phyloP scores from a whole-genome alignment of 805 yeast species.

The Ogataea wickerhamii region DNA sequence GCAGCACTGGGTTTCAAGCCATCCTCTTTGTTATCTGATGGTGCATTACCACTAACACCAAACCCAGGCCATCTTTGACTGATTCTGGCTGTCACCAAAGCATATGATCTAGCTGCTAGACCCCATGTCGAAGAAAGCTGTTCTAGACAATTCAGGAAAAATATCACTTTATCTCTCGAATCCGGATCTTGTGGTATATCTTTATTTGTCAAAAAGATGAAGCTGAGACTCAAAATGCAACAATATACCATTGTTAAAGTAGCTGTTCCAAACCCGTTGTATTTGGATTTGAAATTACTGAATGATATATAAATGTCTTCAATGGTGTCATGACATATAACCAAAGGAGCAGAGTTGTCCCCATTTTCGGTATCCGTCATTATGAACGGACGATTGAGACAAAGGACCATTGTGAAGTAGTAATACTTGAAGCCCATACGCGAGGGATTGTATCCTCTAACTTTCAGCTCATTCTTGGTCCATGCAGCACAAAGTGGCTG shows the following conservation, averaged over 20 bases:
- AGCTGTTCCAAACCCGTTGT: conserved; percentile 2
- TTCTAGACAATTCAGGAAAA: conserved; percentile 2
- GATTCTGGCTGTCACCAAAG: conserved; percentile 4
- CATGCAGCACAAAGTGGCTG: conserved; percentile 1
- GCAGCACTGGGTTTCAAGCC: conserved; percentile 3
- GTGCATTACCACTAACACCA: neutral
- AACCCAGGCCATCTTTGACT: conserved; percentile 3
- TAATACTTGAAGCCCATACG: conserved; percentile 3
- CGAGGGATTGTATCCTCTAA: conserved; percentile 2
- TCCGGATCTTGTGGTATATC: conserved; percentile 1
- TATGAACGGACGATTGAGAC: conserved; percentile 3
- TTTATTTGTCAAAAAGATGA: conserved; percentile 3
- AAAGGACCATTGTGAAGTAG: conserved; percentile 4
- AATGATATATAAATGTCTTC: conserved; percentile 3
- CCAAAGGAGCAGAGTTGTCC: conserved; percentile 2
- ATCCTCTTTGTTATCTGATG: neutral
- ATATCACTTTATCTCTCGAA: conserved; percentile 1
- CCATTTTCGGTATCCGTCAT: conserved; percentile 1
- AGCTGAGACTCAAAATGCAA: conserved; percentile 3
- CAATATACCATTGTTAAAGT: conserved; percentile 2
- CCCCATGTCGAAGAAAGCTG: conserved; percentile 2
- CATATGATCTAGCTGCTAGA: conserved; percentile 2
- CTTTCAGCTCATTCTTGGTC: conserved; percentile 3
- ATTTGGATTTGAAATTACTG: conserved; percentile 2
- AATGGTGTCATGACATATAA: conserved; percentile 2